Evolutionary conservation across 768 basidiomycete species (phyloP), one percentile per base, ranked within the genome.

Genomic region (Panaeolus cyanescens): DNA sequence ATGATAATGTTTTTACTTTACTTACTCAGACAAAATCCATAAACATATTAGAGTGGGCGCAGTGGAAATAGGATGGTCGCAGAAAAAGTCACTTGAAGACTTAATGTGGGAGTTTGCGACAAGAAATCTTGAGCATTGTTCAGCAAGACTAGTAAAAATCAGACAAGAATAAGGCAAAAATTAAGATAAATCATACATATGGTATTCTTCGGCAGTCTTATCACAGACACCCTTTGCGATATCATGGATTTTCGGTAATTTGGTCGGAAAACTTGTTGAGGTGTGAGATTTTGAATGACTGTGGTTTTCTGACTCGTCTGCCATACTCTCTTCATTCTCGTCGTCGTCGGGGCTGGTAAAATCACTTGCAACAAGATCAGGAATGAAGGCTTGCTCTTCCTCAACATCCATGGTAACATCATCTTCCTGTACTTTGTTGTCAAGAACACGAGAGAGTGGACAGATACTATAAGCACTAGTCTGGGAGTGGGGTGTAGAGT

Each of bases 391-490:
- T 59, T 68, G 63, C 59, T 71, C 64, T 8, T 61, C 71, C 22
- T 71, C 70, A 33, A 68, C 37, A 40, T 72, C 72, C 58, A 67
- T 63, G 1, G 62, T 25, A 20, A 71, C 50, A 28, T 72, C 64
- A 30, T 68, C 64, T 4, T n/a, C n/a, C 4, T 32, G n/a, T 8
- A 22, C 5, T 12, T 42, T 19, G 20, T 5, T 3, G 12, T 42
- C 40, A 42, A 42, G n/a, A 22, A 42, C 19, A 3, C 22, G 19
- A 17, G 37, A 39, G 17, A 17, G 17, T 39, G 9, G 17, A 19
- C n/a, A 39, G 19, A n/a, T n/a, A n/a, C n/a, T n/a, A n/a, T n/a
- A n/a, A n/a, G 6, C 17, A 19, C 15, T 6, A 39, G 33, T 13
- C 13, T n/a, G n/a, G n/a, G n/a, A n/a, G n/a, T n/a, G n/a, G n/a